Evolutionary conservation across 805 yeast genomes (phyloP).

Genomic region (Ogataea pini): DNA sequence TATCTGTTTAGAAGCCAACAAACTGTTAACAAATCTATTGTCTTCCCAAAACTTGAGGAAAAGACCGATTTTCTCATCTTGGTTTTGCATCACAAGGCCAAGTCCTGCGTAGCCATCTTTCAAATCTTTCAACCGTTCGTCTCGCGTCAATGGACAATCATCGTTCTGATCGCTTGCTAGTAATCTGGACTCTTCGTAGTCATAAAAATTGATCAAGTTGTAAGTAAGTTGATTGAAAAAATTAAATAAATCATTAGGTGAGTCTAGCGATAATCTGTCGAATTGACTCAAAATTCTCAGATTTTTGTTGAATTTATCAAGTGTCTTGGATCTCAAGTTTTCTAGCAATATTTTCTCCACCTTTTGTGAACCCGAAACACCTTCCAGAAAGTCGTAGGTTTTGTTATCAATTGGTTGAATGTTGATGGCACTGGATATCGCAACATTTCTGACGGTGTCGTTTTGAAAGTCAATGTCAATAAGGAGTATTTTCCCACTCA

Average conservation of each 20-base stretch:
- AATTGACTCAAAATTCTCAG: conserved; percentile 34
- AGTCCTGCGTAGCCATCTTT: conserved; percentile 27
- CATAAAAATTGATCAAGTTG: conserved; percentile 22
- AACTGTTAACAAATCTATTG: conserved; percentile 28
- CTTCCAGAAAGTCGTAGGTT: conserved; percentile 29
- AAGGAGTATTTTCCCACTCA: conserved; percentile 38
- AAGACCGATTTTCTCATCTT: conserved; percentile 34
- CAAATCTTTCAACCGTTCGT: conserved; percentile 16
- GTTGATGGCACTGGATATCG: conserved; percentile 35
- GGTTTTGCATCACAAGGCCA: conserved; percentile 31
- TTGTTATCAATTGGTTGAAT: conserved; percentile 28
- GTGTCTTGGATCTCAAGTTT: conserved; percentile 31
- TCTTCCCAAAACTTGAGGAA: conserved; percentile 37
- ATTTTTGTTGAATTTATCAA: conserved; percentile 37
- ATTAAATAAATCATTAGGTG: conserved; percentile 37
- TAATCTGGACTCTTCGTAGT: conserved; percentile 13
- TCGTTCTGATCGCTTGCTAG: background rate
- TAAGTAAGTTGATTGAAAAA: conserved; percentile 32
- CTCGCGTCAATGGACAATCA: conserved; percentile 5
- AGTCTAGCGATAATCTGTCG: conserved; percentile 31
- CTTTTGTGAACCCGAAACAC: conserved; percentile 24
- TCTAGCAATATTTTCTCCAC: conserved; percentile 30
- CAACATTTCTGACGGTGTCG: conserved; percentile 29
- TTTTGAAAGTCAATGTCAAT: conserved; percentile 40
- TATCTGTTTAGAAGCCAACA: conserved; percentile 18